A percentile compares a stretch with the other conserved stretches of the same genome.
Evolutionary conservation across 2,329 filamentous ascomycete species (phyloP).

Genomic region (Periconia sp.): DNA sequence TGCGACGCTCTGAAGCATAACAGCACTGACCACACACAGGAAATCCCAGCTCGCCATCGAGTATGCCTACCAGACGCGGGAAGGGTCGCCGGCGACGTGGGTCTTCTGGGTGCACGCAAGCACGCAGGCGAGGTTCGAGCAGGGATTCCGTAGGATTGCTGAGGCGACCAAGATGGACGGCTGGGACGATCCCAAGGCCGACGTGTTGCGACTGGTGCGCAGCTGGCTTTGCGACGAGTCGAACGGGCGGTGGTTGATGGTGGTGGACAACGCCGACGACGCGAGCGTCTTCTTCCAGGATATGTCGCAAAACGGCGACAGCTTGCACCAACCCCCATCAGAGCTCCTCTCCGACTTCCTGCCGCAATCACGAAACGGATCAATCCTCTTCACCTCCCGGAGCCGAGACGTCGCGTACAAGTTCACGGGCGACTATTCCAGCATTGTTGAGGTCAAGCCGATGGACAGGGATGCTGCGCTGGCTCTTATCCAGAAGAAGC

Average conservation of each 20-base stretch:
- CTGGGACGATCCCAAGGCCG: slow-evolving; percentile 12
- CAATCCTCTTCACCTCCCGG: slow-evolving; percentile 19
- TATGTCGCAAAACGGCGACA: background rate
- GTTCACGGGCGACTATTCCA: slow-evolving; percentile 11
- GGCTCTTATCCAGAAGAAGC: slow-evolving; percentile 18
- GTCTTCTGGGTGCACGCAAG: slow-evolving; percentile 39
- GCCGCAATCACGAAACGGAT: slow-evolving; percentile 20
- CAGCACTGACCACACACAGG: slow-evolving; percentile 7
- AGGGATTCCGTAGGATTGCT: slow-evolving; percentile 18
- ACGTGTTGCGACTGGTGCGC: slow-evolving; percentile 18
- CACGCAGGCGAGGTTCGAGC: slow-evolving; percentile 18
- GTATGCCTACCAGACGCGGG: slow-evolving; percentile 20
- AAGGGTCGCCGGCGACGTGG: slow-evolving; percentile 21
- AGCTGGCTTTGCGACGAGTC: slow-evolving; percentile 19
- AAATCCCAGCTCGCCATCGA: slow-evolving; percentile 27
- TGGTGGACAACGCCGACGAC: slow-evolving; percentile 32
- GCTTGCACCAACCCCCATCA: background rate
- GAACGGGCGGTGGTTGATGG: slow-evolving; percentile 22
- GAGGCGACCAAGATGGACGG: slow-evolving; percentile 12
- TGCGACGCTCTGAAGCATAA: slow-evolving; percentile 15
- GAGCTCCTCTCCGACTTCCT: slow-evolving; percentile 16
- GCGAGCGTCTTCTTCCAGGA: slow-evolving; percentile 8
- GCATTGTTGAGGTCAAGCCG: slow-evolving; percentile 14
- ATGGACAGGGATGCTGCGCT: slow-evolving; percentile 16
- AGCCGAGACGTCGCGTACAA: slow-evolving; percentile 15